Base-by-base conservation (phyloP, 2,329 filamentous ascomycete species). In the Alternaria sp. region DNA sequence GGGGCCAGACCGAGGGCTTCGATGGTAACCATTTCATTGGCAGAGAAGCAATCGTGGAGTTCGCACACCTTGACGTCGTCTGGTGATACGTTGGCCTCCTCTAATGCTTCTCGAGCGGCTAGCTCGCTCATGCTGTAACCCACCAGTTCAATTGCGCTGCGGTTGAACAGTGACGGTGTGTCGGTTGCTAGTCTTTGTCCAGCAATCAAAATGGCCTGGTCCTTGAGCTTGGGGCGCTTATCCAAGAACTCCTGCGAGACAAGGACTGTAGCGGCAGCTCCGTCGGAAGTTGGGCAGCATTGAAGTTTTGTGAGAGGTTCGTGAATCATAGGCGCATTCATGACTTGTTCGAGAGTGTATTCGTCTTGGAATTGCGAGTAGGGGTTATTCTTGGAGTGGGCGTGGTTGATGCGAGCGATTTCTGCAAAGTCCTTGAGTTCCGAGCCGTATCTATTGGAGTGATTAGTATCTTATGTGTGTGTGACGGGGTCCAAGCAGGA, bases 341-440 rank as follows among this genome's bases (percentile, higher is more conserved):
- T 79, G 75, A 98, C 84, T 79, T 98, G 89, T 31, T 97, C 91
- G 39, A 89, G 86, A 0, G 90, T 91, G 82, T 98, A 98, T 75
- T 94, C 91, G 72, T 96, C 87, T 72, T 90, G 90, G 84, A 99
- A 98, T 79, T 98, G 94, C n/a, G 92, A 94, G 84, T 99, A 99
- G 9, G 94, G 94, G 83, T 98, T 98, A 67, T 90, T 87, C 77
- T 90, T 90, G 23, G 89, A 93, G 84, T 99, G 95, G 63, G 88
- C 88, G 80, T 98, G 94, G 83, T 97, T 98, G 76, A 98, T 80
- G 68, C 94, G 88, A 9, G 88, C 94, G 73, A 98, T 97, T 81
- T 98, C 94, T 33, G 91, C 94, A 79, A 98, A 97, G 82, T 98
- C 94, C 68, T 91, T 88, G 10, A 85, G 74, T 72, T 84, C 91